Conservation (phyloP, 305 asterid genomes). For the Petunia hybrid region DNA sequence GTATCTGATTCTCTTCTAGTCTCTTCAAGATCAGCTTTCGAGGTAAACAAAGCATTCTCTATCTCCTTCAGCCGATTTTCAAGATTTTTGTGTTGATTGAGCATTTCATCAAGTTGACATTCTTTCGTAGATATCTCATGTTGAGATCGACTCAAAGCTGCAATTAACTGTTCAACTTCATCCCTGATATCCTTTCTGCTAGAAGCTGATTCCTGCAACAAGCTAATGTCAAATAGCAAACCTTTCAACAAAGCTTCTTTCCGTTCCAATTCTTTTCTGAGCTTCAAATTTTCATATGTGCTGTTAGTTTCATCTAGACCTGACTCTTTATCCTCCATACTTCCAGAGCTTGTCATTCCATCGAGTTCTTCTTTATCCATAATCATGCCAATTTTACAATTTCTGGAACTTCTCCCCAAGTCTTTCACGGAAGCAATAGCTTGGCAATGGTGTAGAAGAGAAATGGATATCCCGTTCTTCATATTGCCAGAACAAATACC, state of each 20-base stretch:
- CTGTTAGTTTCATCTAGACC: conserved; percentile 44
- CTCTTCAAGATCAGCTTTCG: conserved; percentile 61
- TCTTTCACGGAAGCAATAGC: conserved; percentile 38
- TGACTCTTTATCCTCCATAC: conserved; percentile 45
- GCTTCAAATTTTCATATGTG: conserved; percentile 50
- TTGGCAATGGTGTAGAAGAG: conserved; percentile 57
- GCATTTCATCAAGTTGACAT: conserved; percentile 57
- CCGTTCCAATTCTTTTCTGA: conserved; percentile 67
- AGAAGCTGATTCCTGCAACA: conserved; percentile 89
- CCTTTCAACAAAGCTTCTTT: conserved; percentile 77
- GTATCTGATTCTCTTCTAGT: conserved; percentile 53
- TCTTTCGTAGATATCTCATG: conserved; percentile 65
- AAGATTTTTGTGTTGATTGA: conserved; percentile 56
- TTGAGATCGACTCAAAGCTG: conserved; percentile 61
- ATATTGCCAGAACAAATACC: conserved; percentile 51
- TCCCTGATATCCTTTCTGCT: conserved; percentile 72
- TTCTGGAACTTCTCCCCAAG: conserved; percentile 34
- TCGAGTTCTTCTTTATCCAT: conserved; percentile 38
- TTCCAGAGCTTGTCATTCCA: conserved; percentile 27
- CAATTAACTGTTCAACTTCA: conserved; percentile 64
- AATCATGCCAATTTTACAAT: conserved; percentile 37
- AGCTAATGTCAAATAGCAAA: conserved; percentile 81
- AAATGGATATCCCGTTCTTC: conserved; percentile 55
- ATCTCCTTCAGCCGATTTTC: conserved; percentile 63
- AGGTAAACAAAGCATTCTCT: conserved; percentile 56